Conservation (phyloP, 2,329 filamentous ascomycete species). For the Coniosporium tulheliwenetii region DNA sequence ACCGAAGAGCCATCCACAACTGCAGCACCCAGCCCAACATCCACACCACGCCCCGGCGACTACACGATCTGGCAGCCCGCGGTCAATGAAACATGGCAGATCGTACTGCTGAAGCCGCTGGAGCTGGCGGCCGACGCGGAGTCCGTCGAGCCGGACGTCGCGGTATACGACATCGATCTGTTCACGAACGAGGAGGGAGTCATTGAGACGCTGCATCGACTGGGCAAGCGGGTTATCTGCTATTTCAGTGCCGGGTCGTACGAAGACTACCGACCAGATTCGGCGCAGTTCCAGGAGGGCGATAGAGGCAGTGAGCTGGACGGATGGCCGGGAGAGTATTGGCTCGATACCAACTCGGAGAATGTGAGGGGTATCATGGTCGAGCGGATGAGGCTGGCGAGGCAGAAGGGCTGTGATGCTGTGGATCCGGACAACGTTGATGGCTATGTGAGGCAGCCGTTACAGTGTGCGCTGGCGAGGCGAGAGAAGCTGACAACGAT, state of each 20-base stretch:
- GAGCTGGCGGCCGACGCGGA: conserved; percentile 14
- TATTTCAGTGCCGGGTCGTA: conserved; percentile 61
- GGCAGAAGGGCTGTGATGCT: conserved; percentile 48
- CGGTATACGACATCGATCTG: conserved; percentile 46
- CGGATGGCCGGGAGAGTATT: conserved; percentile 52
- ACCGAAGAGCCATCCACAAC: too few species aligned
- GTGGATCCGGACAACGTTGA: conserved; percentile 61
- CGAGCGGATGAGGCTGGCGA: conserved; percentile 41
- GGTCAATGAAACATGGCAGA: conserved; percentile 43
- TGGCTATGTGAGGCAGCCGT: conserved; percentile 33
- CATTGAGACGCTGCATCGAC: conserved; percentile 31
- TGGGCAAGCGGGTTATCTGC: conserved; percentile 50
- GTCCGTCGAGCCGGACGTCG: conserved; percentile 32
- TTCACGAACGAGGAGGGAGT: conserved; percentile 34
- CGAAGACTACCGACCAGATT: conserved; percentile 47
- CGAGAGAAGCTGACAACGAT: too few species aligned
- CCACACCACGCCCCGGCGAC: background rate
- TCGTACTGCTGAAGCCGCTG: conserved; percentile 35
- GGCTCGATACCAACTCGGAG: conserved; percentile 43
- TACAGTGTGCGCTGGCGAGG: too few species aligned
- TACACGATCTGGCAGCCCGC: conserved; percentile 33
- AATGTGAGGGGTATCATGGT: conserved; percentile 51
- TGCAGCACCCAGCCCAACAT: too few species aligned
- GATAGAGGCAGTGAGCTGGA: conserved; percentile 45
- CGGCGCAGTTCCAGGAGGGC: conserved; percentile 32